Evolutionary conservation across 129 eudicot species (phyloP).

Genomic region (Deinandra increscens): DNA sequence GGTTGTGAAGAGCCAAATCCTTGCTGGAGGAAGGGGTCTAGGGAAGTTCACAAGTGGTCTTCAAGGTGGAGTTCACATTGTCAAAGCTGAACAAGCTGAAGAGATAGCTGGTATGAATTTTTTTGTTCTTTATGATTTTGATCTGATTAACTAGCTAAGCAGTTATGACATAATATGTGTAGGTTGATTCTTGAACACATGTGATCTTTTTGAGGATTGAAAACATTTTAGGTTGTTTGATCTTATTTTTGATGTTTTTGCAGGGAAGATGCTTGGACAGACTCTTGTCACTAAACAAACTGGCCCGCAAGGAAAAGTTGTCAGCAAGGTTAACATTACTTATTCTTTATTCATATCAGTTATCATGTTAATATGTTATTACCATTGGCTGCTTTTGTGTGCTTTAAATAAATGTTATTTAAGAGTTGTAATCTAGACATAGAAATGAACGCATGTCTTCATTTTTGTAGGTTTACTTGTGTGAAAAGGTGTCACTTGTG

Average conservation of each 20-base stretch:
- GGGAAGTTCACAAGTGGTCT: conserved; percentile 92
- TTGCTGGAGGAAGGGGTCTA: conserved; percentile 99
- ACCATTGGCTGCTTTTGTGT: not conserved
- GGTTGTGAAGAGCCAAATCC: conserved; percentile 92
- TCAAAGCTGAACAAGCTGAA: conserved; percentile 75
- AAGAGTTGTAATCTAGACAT: not conserved
- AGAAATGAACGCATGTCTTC: conserved; percentile 1
- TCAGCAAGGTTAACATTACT: conserved; percentile 66
- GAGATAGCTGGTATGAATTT: conserved; percentile 64
- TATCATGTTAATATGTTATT: not conserved
- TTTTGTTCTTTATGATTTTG: not conserved
- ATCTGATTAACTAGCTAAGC: not conserved
- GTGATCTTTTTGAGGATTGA: conserved; percentile 14
- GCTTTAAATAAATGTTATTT: not conserved
- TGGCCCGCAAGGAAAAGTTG: conserved; percentile 95
- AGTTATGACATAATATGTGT: not conserved
- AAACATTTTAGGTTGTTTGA: conserved; percentile 1
- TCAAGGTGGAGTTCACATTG: conserved; percentile 97
- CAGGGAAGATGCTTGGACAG: conserved; percentile 99
- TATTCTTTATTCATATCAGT: not conserved
- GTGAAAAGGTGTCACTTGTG: conserved; percentile 85
- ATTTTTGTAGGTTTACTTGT: conserved; percentile 71
- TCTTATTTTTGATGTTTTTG: conserved; percentile 28
- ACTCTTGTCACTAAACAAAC: conserved; percentile 94
- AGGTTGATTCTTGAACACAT: not conserved